Conservation (phyloP, 345 rosid species). For the Abelmoschus esculentus region DNA sequence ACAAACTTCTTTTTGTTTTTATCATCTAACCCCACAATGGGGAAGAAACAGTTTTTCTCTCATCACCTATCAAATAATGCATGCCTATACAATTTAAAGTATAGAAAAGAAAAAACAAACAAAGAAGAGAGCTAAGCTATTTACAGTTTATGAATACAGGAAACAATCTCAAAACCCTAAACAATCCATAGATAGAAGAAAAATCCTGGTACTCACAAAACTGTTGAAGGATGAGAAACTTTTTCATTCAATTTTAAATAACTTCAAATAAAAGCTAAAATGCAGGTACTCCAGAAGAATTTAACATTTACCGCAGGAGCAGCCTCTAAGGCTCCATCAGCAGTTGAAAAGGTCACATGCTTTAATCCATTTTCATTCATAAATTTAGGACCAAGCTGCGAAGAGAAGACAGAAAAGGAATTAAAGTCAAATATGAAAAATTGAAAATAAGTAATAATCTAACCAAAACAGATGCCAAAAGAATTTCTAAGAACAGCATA, state of each 20-base stretch:
- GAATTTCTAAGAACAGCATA: not conserved
- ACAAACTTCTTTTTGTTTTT: not conserved
- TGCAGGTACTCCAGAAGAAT: not conserved
- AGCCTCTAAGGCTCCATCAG: slow-evolving; percentile 97
- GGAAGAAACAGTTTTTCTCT: not conserved
- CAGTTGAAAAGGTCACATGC: slow-evolving; percentile 81
- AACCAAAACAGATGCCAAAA: slow-evolving; percentile 4
- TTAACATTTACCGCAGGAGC: slow-evolving; percentile 81
- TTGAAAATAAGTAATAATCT: slow-evolving; percentile 5
- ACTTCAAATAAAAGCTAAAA: not conserved
- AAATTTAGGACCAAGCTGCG: slow-evolving; percentile 87
- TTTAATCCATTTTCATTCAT: slow-evolving; percentile 67
- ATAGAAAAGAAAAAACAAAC: not conserved
- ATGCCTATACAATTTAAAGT: not conserved
- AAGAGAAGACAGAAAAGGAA: slow-evolving; percentile 1
- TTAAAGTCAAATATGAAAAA: slow-evolving; percentile 20
- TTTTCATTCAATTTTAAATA: not conserved
- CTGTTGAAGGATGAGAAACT: not conserved
- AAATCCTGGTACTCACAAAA: not conserved
- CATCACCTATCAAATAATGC: not conserved
- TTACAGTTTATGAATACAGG: not conserved
- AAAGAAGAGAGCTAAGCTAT: not conserved
- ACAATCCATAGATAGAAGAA: not conserved
- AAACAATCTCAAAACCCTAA: not conserved
- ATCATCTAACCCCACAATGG: not conserved